Percentiles rank a stretch among this genome's conserved stretches.
Conservation (phyloP, 305 asterid genomes). For the Caryopteris hybrid region DNA sequence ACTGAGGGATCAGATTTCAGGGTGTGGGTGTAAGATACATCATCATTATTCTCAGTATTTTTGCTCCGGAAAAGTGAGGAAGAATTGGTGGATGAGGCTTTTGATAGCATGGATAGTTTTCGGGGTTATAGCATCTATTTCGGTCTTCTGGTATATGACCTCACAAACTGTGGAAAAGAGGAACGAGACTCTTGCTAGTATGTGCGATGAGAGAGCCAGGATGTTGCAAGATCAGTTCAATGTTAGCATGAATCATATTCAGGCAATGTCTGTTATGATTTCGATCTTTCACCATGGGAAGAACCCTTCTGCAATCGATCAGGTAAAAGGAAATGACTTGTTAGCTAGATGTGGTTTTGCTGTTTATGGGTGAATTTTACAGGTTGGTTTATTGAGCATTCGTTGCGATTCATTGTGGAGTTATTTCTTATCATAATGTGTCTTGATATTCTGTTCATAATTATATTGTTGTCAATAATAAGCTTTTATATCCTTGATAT, state of each 20-base stretch:
- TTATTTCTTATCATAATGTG: no score
- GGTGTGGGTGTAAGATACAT: no score
- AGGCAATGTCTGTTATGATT: conserved; percentile 92
- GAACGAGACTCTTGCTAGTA: conserved; percentile 78
- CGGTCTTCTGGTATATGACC: conserved; percentile 51
- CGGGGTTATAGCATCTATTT: conserved; percentile 34
- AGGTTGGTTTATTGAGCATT: background rate
- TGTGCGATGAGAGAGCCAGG: conserved; percentile 98
- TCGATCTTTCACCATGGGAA: conserved; percentile 90
- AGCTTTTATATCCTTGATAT: background rate
- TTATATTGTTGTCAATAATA: background rate
- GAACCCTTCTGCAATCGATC: conserved; percentile 87
- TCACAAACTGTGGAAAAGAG: conserved; percentile 66
- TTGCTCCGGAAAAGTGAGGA: conserved; percentile 45
- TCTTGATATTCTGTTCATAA: no score
- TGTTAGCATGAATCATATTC: conserved; percentile 95
- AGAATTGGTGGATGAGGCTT: conserved; percentile 61
- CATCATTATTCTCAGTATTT: conserved; percentile 49
- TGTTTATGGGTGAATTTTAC: background rate
- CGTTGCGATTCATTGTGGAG: no score
- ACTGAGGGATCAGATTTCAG: conserved; percentile 53
- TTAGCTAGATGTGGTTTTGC: background rate
- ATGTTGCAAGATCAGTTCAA: conserved; percentile 98
- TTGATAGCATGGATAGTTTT: conserved; percentile 45
- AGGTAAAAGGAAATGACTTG: conserved; percentile 36